Base-by-base conservation (phyloP, 257 asterid species). In the Fraxinus americana region DNA sequence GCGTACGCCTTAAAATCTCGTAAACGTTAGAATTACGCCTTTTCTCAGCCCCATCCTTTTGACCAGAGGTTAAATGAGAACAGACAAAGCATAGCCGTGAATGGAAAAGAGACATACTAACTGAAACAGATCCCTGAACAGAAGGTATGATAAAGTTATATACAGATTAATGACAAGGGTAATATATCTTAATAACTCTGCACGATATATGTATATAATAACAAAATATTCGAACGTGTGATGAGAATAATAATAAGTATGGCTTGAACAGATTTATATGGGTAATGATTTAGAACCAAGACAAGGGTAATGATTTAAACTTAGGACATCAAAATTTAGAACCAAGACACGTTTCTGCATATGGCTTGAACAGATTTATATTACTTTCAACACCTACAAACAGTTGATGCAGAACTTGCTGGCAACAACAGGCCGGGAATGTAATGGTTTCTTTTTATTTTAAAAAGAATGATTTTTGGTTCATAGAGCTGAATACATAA, bases 31-130 rank as follows among this genome's bases (percentile, higher is more conserved):
- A 80, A 27, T 92, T 92, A 5, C 98, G 96, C 85, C 94, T 89
- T 21, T 87, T 87, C 81, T 91, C 92, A 16, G 96, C 97, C 32
- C 93, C 97, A 21, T 69, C 86, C 82, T 92, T 92, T 12, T 86
- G 89, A 16, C 98, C 98, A 10, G 98, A 92, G 74, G 98, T 86
- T 83, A 94, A 83, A 82, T 92, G 98, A 69, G 98, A 94, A 78
- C 98, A 94, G 41, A 92, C 98, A 27, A 94, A 92, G 92, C 98
- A 94, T 25, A 94, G 84, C 17, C 94, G 92, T 32, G 92, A 85
- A 61, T 94, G 98, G 83, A 80, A 94, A 68, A 94, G 87, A 32
- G 98, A 89, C 98, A 94, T 91, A 74, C 98, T 94, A 17, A 94
- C 88, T 38, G 98, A 94, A 74, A 94, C 95, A 43, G 98, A 94